These are phyloP conservation scores for Phytophthora pinifolia DNA, from an alignment of 352 stramenopile species.

Conservation along the genomic window DNA sequence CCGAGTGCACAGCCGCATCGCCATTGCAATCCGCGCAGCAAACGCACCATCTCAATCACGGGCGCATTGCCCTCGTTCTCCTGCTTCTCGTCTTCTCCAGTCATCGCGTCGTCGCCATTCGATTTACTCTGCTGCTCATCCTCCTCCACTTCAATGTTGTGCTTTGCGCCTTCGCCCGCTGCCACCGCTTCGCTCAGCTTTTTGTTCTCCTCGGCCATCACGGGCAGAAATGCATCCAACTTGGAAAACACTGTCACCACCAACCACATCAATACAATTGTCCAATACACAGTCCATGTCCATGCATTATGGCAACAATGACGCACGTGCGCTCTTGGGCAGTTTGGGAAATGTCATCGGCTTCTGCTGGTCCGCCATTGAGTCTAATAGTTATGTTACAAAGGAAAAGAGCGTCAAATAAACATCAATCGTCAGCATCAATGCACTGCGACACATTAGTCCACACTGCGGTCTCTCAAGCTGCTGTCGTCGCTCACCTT, in stretches of 20 bases:
- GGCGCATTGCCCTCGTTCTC: constrained; percentile 31
- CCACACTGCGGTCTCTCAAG: neutral
- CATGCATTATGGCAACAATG: neutral
- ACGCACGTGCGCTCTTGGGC: constrained; percentile 66
- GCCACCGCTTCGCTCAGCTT: constrained; percentile 67
- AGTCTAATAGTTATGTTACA: neutral
- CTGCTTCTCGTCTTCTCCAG: constrained; percentile 17
- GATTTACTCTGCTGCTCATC: constrained; percentile 26
- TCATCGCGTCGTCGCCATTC: constrained; percentile 24
- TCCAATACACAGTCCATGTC: too few species aligned
- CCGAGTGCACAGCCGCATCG: neutral
- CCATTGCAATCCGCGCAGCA: constrained; percentile 1
- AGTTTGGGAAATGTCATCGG: constrained; percentile 46
- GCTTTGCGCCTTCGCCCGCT: constrained; percentile 53
- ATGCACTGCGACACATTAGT: neutral
- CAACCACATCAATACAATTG: neutral
- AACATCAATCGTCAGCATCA: constrained; percentile 1
- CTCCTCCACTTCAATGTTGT: constrained; percentile 74
- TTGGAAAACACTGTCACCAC: constrained; percentile 58
- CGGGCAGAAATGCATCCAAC: constrained; percentile 70
- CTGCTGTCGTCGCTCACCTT: neutral
- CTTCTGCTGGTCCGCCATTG: constrained; percentile 30
- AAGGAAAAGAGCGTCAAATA: neutral
- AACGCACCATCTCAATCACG: constrained; percentile 80
- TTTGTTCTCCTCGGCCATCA: constrained; percentile 78